Base-by-base conservation (phyloP, 2,329 filamentous ascomycete species). In the Aspergillus glaucus region DNA sequence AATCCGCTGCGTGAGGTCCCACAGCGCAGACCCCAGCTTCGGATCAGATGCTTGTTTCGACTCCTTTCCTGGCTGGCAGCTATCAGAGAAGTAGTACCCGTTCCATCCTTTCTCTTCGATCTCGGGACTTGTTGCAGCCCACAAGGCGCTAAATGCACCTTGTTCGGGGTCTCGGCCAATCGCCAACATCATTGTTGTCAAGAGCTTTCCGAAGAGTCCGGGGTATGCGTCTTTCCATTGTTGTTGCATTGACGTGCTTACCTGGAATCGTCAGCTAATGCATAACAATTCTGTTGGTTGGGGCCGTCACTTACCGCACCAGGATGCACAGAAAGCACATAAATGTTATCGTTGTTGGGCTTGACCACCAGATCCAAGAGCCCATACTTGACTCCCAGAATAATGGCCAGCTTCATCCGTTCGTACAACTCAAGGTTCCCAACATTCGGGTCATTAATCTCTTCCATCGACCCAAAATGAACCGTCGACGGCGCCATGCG, bases 221-320 rank as follows among this genome's bases (percentile, higher is more conserved):
- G 71, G 72, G 41, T 74, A 75, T 0, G 72, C 71, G 14, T 72
- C 69, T 49, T 75, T 74, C 70, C 70, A 75, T 49, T 75, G 71
- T 45, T 74, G 61, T 46, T 74, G 70, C 66, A 74, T 74, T 3
- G 63, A 62, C 0, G 72, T 74, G 6, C 71, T 74, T 19, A 74
- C 71, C 71, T 73, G 12, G 14, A 32, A 24, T 4, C 8, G 30
- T 8, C 19, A n/a, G 5, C 17, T 34, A 2, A 44, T 21, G 39
- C 43, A 36, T 36, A 6, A 36, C 36, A 30, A 19, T 7, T 14
- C 28, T 15, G 10, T 0, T 6, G 12, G 36, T 3, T 28, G 9
- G 26, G 26, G 9, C 26, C 26, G 26, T 28, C 26, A 47, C 45
- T 7, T 32, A 43, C 37, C 49, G 45, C 44, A n/a, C 70, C 70